phyloP scores from a whole-genome alignment of 768 basidiomycete genomes.

The Termitomyces sp. region DNA sequence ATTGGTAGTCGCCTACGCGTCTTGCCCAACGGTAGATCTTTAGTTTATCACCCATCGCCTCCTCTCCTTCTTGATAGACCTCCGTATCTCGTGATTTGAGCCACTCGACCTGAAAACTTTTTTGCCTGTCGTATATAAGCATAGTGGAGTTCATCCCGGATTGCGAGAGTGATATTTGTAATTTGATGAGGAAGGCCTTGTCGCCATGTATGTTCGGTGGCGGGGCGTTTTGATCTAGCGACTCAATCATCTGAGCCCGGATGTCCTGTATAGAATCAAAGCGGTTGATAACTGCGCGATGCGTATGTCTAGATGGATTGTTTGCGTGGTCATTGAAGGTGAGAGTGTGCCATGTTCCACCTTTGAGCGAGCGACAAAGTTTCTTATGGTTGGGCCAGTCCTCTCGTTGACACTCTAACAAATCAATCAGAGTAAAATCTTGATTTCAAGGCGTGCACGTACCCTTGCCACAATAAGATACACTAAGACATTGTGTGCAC shows the following conservation, averaged over 20 bases:
- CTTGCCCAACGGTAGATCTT: slow-evolving; percentile 20
- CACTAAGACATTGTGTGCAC: slow-evolving; percentile 29
- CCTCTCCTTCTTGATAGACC: slow-evolving; percentile 15
- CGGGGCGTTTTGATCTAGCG: slow-evolving; percentile 2
- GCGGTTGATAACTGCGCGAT: slow-evolving; percentile 15
- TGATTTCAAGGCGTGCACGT: background rate
- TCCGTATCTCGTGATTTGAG: slow-evolving; percentile 13
- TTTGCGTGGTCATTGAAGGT: slow-evolving; percentile 8
- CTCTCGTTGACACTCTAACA: slow-evolving; percentile 31
- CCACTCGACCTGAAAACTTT: slow-evolving; percentile 29
- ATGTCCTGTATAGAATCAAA: slow-evolving; percentile 15
- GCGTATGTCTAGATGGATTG: background rate
- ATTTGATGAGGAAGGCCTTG: slow-evolving; percentile 32
- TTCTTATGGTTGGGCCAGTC: slow-evolving; percentile 35
- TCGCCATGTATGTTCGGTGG: slow-evolving; percentile 27
- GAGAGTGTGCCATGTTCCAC: slow-evolving; percentile 30
- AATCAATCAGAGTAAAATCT: background rate
- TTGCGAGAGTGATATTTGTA: slow-evolving; percentile 22
- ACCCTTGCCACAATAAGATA: slow-evolving; percentile 32
- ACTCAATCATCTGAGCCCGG: background rate
- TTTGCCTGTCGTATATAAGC: slow-evolving; percentile 35
- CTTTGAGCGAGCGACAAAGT: slow-evolving; percentile 29
- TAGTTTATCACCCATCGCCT: slow-evolving; percentile 10
- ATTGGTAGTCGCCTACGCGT: slow-evolving; percentile 16
- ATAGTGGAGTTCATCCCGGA: slow-evolving; percentile 12